A percentile compares a stretch with the other conserved stretches of the same genome.
phyloP scores from a whole-genome alignment of 2,329 filamentous ascomycete species.

The Pyrenophora graminea region DNA sequence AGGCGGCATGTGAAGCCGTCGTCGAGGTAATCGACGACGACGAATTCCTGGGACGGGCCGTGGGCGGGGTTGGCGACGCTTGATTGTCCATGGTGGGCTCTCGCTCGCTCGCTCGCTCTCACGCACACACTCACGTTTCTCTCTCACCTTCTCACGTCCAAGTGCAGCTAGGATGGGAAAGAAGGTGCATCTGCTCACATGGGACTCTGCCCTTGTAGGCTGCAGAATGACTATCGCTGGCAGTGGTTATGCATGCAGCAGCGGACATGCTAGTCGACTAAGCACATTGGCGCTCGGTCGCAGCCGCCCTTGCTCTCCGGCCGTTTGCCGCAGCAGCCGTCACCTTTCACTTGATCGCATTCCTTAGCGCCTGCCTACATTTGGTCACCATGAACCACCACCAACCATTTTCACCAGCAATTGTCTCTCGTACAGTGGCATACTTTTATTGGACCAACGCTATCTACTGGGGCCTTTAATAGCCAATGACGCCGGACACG shows the following conservation, averaged over 20 bases:
- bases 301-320: constrained; percentile 14
- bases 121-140: no score
- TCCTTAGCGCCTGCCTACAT: constrained; percentile 9
- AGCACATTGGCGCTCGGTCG: constrained; percentile 14
- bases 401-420: constrained; percentile 9
- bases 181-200: constrained; percentile 25
- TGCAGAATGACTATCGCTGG: constrained; percentile 16
- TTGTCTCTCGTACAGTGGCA: constrained; percentile 8
- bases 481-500: constrained; percentile 14
- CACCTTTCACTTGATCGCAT: not conserved
- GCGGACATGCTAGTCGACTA: constrained; percentile 12
- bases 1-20: constrained; percentile 28
- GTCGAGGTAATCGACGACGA: constrained; percentile 35
- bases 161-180: constrained; percentile 16
- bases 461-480: not conserved
- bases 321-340: constrained; percentile 20
- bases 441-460: not conserved
- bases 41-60: constrained; percentile 33
- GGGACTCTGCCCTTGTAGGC: constrained; percentile 20
- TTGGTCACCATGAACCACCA: constrained; percentile 4
- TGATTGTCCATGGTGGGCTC: constrained; percentile 38
- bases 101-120: not conserved
- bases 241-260: constrained; percentile 16
- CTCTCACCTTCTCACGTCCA: constrained; percentile 11
- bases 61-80: constrained; percentile 40